Evolutionary conservation across 208 protist species (phyloP), one percentile per base, ranked within the genome.

Genomic region (Crithidia fasciculata): DNA sequence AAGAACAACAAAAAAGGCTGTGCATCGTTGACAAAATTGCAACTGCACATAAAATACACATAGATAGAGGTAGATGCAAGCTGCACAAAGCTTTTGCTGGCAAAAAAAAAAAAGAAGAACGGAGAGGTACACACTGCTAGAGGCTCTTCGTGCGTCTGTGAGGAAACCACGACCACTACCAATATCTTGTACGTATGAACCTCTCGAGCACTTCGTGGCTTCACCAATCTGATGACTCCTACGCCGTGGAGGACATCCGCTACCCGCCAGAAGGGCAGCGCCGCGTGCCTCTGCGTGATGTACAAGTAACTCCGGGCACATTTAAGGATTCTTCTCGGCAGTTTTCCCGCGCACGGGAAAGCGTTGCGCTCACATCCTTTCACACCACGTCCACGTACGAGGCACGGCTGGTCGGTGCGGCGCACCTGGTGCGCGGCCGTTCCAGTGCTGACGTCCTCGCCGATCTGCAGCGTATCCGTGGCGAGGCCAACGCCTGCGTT

Each of bases 381-480:
- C 62, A 55, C 13, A 43, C 49, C 18, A 53, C 36, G 5, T 13
- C 9, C 18, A 18, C 5, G 13, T 10, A 45, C 37, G 62, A 68
- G 15, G 15, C 6, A 2, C 7, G 13, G 36, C 9, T 57, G 8
- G 5, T 13, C 4, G 50, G 50, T 8, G 5, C 3, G 43, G 64
- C 39, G 4, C 36, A 39, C 15, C 40, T 69, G 10, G 2, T 57
- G 5, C 49, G 19, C 12, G 57, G 56, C 3, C 74, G 59, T 7
- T 28, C 36, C 10, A 65, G 59, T 13, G 41, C 9, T 10, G 36
- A 19, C n/a, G 36, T 79, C 9, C n/a, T 68, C n/a, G 74, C 37
- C 5, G 54, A 69, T 36, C 67, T 79, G 52, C 74, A 74, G 18
- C 52, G 60, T 54, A 52, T 79, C 41, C 59, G 66, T 3, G 67